These are phyloP conservation scores for Wickerhamiella cacticola DNA, from an alignment of 805 yeast species.

Conservation along the genomic window DNA sequence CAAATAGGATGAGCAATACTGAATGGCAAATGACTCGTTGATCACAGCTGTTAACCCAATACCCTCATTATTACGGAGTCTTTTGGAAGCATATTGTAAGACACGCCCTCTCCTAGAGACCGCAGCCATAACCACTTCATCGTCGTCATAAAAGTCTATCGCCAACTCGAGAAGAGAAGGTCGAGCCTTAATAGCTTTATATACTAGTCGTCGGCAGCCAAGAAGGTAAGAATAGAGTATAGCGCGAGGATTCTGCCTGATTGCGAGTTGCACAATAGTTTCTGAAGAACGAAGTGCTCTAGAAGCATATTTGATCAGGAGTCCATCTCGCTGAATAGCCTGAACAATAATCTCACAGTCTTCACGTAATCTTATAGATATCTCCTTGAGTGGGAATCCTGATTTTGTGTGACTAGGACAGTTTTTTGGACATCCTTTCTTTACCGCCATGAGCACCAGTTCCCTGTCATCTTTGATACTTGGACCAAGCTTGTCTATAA, in stretches of 20 bases:
- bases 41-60: slow-evolving; percentile 98
- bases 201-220: not conserved
- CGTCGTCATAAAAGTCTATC: not conserved
- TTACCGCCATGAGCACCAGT: not conserved
- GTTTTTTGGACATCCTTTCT: not conserved
- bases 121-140: not conserved
- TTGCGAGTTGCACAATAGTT: not conserved
- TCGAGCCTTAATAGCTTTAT: not conserved
- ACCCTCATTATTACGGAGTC: slow-evolving; percentile 42
- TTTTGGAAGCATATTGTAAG: not conserved
- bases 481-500: not conserved
- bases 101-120: not conserved
- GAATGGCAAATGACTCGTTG: slow-evolving; percentile 95
- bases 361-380: not conserved
- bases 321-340: slow-evolving; percentile 1
- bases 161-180: not conserved
- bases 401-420: not conserved
- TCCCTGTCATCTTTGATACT: not conserved
- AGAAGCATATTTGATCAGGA: not conserved
- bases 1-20: slow-evolving; percentile 27
- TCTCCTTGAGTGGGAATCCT: not conserved
- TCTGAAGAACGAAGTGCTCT: not conserved
- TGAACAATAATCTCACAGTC: not conserved
- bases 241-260: not conserved
- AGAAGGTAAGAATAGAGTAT: not conserved